Percentiles rank a stretch among this genome's conserved stretches.
Evolutionary conservation across 2,329 filamentous ascomycete species (phyloP).

Genomic region (Pyrenophora seminiperda): DNA sequence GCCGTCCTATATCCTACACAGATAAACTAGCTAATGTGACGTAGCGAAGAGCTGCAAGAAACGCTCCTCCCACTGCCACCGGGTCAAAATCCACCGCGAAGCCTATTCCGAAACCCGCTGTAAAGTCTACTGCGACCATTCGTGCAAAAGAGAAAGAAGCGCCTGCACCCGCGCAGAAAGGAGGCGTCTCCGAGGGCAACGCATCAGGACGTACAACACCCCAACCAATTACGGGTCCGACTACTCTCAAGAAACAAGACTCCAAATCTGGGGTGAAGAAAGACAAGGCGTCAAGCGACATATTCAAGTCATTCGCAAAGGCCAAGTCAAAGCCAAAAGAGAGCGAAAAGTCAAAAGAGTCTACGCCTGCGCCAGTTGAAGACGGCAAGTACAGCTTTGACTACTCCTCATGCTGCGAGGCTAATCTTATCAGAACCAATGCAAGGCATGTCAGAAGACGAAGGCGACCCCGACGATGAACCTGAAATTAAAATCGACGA

Average conservation of each 20-base stretch:
- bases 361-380: slow-evolving; percentile 51
- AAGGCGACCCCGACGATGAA: slow-evolving; percentile 39
- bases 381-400: slow-evolving; percentile 51
- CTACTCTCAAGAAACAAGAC: slow-evolving; percentile 41
- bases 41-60: slow-evolving; percentile 53
- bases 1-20: neutral
- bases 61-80: slow-evolving; percentile 42
- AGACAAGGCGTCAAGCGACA: slow-evolving; percentile 60
- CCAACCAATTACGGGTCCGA: slow-evolving; percentile 28
- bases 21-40: slow-evolving; percentile 19
- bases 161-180: slow-evolving; percentile 22
- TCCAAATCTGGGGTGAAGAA: slow-evolving; percentile 60
- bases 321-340: slow-evolving; percentile 61
- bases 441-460: slow-evolving; percentile 59
- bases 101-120: slow-evolving; percentile 17
- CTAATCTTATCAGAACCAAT: slow-evolving; percentile 53
- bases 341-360: slow-evolving; percentile 50
- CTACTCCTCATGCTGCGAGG: neutral
- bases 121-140: slow-evolving; percentile 24
- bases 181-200: slow-evolving; percentile 42
- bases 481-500: slow-evolving; percentile 39
- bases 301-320: slow-evolving; percentile 83
- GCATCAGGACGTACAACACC: slow-evolving; percentile 43
- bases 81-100: slow-evolving; percentile 19
- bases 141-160: slow-evolving; percentile 31